Base-by-base conservation (phyloP, 108 stramenopile genomes). In the Epithemia pelagica region DNA sequence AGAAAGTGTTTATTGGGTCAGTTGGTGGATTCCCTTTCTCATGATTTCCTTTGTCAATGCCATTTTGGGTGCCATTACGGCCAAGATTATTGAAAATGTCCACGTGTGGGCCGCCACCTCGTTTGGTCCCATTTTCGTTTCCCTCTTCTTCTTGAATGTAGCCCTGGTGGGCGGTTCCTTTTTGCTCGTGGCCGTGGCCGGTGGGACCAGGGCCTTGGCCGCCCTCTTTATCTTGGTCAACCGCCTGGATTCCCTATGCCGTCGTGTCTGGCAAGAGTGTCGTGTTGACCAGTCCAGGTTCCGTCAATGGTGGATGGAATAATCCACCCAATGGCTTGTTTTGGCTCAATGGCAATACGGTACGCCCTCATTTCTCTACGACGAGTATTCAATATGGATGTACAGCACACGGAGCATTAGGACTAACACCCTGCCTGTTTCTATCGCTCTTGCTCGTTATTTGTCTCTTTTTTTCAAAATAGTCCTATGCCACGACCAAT, bases 141-240 rank as follows among this genome's bases (percentile, higher is more conserved):
- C 71, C 0, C 25, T 79, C 8, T 52, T 77, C 10, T 85, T 81
- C 56, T 57, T 84, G 61, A 67, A 84, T 30, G 18, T 78, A 0
- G 74, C 80, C 18, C 58, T 81, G 20, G 59, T 76, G 20, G 26
- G 74, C 10, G 65, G 77, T 5, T 75, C 74, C 37, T 80, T 84
- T 57, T 72, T 80, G 28, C 51, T 78, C 57, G 83, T 67, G 0
- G 79, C 75, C 23, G 1, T 76, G 22, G 80, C 77, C 32, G 83
- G 77, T 0, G 78, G 72, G 5, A 21, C 67, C 19, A 53, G 56
- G 23, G 51, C 73, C 8, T 46, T 71, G 30, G 70, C 74, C 0
- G 69, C 68, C 24, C 64, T 71, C 54, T 0, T 72, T 0, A 70
- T 78, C 15, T 31, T 84, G n/a, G 55, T 33, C 21, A 76, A 62